Conservation (phyloP, 441 rosid genomes). For the Codiaeum variegatum region DNA sequence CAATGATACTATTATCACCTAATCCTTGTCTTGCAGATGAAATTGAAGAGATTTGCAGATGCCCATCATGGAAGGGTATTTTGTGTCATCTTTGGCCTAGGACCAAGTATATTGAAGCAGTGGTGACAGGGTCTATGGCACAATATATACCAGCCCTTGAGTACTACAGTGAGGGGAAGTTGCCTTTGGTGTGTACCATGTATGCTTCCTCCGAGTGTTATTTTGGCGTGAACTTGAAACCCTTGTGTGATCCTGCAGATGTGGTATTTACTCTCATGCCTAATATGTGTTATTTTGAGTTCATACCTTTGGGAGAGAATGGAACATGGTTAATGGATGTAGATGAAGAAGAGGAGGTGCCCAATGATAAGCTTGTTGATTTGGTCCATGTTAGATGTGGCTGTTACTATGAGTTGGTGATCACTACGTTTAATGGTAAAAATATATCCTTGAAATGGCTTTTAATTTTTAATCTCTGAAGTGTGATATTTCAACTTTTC, state of each 20-base stretch:
- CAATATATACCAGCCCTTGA: constrained; percentile 76
- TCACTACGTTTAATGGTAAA: constrained; percentile 82
- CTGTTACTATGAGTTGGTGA: constrained; percentile 73
- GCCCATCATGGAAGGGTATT: constrained; percentile 75
- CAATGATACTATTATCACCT: constrained; percentile 38
- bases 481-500: not conserved
- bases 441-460: not conserved
- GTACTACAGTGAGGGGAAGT: constrained; percentile 59
- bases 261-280: constrained; percentile 84
- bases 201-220: constrained; percentile 94
- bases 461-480: not conserved
- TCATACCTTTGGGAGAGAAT: constrained; percentile 66
- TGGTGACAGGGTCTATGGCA: constrained; percentile 92
- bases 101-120: constrained; percentile 82
- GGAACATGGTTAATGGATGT: constrained; percentile 45
- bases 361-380: constrained; percentile 51
- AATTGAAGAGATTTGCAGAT: constrained; percentile 61
- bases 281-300: constrained; percentile 86
- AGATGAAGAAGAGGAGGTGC: constrained; percentile 56
- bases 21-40: constrained; percentile 62
- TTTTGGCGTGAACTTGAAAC: constrained; percentile 82
- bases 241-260: constrained; percentile 68
- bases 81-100: constrained; percentile 75
- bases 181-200: constrained; percentile 82
- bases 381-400: constrained; percentile 63